These are phyloP conservation scores for Blastocystis sp. DNA, from an alignment of 352 stramenopile species.

Conservation along the genomic window DNA sequence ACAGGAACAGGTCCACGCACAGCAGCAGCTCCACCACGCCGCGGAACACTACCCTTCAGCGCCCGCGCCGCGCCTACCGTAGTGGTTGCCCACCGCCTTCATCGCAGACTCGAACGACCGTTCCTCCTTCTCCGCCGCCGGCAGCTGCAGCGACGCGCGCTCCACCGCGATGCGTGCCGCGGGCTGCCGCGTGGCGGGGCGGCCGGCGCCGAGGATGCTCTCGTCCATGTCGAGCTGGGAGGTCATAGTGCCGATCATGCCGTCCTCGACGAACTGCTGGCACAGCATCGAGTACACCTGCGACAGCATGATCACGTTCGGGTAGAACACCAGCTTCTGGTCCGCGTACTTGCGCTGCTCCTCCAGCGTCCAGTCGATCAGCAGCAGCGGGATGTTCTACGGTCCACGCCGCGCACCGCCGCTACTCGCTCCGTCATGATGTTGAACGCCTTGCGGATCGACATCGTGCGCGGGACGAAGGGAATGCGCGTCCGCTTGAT, in stretches of 20 bases:
- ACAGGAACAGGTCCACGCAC: not conserved
- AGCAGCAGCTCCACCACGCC: constrained; percentile 20
- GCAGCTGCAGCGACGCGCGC: not conserved
- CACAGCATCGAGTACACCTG: constrained; percentile 65
- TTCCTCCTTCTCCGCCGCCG: not conserved
- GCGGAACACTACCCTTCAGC: constrained; percentile 9
- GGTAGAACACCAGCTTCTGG: constrained; percentile 16
- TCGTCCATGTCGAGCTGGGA: not conserved
- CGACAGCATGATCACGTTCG: constrained; percentile 45
- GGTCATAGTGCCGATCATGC: not conserved
- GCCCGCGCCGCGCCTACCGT: not conserved
- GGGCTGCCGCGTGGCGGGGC: not conserved
- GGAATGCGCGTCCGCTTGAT: constrained; percentile 18
- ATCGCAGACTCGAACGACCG: not conserved
- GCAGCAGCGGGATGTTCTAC: constrained; percentile 49
- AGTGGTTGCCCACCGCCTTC: not conserved
- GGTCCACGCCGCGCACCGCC: not conserved
- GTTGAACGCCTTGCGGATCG: constrained; percentile 48
- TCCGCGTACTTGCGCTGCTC: constrained; percentile 26
- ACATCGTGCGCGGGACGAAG: constrained; percentile 44
- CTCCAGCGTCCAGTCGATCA: constrained; percentile 10
- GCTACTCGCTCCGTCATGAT: constrained; percentile 55
- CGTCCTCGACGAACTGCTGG: constrained; percentile 39
- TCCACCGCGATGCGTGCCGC: not conserved
- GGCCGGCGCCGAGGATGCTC: not conserved